Evolutionary conservation across 805 yeast genomes (phyloP), one percentile per base, ranked within the genome.

Genomic region (Candida sphagnicola): DNA sequence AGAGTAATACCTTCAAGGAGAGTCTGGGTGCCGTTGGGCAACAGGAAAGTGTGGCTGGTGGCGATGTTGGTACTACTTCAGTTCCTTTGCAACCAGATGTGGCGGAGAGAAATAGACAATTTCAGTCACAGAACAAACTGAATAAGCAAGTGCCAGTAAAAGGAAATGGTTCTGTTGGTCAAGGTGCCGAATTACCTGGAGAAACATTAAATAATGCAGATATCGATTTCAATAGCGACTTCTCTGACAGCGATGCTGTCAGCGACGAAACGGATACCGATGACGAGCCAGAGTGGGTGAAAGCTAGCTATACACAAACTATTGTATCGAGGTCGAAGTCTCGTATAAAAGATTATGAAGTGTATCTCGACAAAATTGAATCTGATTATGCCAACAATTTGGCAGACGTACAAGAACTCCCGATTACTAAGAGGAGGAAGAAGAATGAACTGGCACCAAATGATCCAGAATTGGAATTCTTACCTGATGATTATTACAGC

Each of bases 211-310:
- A 38, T 5, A n/a, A 18, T n/a, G 16, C 24, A 17, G 36, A 31
- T 28, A 8, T 26, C 8, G 45, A 40, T 29, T 29, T 16, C n/a
- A 18, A 26, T 26, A 26, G 29, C 15, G 29, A 26, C 6, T 26
- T 35, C 56, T 26, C 29, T 26, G 2, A 26, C 15, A 13, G 13
- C 5, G 24, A 21, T 21, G 24, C 10, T n/a, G n/a, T n/a, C n/a
- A n/a, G n/a, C n/a, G n/a, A n/a, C n/a, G n/a, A n/a, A n/a, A 21
- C 25, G 11, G 70, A 63, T 2, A 63, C 60, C 14, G 77, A 74
- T 13, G 76, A 73, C 38, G 90, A 83, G 33, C 90, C 91, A 0
- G 82, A 69, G 4, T 85, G 93, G 93, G 79, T 82, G 0, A 67
- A 61, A 11, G 61, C 68, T 21, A 65, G 57, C 43, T 39, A 59